A percentile compares a stretch with the other conserved stretches of the same genome.
These are phyloP conservation scores for Xylaria hypoxylon DNA, from an alignment of 2,329 filamentous ascomycete genomes.

Conservation along the genomic window DNA sequence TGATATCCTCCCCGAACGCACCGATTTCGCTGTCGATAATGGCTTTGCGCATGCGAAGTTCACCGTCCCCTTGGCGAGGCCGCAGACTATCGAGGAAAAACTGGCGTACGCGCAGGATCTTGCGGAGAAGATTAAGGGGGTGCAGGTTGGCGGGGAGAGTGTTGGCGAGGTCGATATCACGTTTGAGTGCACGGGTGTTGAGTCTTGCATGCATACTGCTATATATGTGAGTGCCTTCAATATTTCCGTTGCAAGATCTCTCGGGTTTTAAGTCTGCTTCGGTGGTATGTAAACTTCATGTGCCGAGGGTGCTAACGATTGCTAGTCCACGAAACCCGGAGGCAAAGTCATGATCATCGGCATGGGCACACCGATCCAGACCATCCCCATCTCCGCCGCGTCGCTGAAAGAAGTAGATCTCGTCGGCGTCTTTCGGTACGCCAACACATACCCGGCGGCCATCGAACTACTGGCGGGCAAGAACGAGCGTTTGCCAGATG, in stretches of 20 bases:
- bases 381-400: conserved; percentile 77
- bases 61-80: conserved; percentile 62
- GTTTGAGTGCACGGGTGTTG: conserved; percentile 84
- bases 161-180: conserved; percentile 74
- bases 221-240: conserved; percentile 68
- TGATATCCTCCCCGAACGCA: conserved; percentile 67
- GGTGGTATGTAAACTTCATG: too few species aligned
- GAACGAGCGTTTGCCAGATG: conserved; percentile 67
- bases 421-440: conserved; percentile 81
- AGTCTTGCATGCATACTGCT: conserved; percentile 78
- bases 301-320: not conserved
- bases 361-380: conserved; percentile 83
- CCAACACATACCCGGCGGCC: conserved; percentile 75
- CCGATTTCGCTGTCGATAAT: conserved; percentile 67
- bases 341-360: conserved; percentile 81
- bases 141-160: conserved; percentile 52
- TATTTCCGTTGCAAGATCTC: conserved; percentile 26
- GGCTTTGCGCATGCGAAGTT: conserved; percentile 67
- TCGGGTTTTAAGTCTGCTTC: too few species aligned
- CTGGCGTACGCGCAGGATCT: conserved; percentile 63
- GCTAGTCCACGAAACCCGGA: conserved; percentile 70
- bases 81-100: conserved; percentile 64
- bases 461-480: conserved; percentile 63
- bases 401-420: conserved; percentile 82
- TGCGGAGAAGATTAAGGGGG: conserved; percentile 57